These are phyloP conservation scores for Scutellospora calospora DNA, from an alignment of 371 early-diverging fungal species.

Conservation along the genomic window DNA sequence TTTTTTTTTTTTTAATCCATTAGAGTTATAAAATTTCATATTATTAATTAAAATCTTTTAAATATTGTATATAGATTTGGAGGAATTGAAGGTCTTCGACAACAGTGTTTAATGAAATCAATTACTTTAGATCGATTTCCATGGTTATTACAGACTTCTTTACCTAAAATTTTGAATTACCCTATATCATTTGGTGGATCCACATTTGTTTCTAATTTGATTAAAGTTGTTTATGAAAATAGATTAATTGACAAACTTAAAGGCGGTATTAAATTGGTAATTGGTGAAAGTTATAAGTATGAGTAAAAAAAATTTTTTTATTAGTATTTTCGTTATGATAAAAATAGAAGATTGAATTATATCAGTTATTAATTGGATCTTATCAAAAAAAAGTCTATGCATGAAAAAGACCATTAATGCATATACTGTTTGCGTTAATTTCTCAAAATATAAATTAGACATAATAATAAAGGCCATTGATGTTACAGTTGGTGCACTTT, in stretches of 20 bases:
- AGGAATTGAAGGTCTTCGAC: slow-evolving; percentile 82
- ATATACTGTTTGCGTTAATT: no score
- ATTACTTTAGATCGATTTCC: slow-evolving; percentile 79
- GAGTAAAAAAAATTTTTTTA: no score
- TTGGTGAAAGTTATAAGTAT: no score
- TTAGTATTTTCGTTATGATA: no score
- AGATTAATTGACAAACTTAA: slow-evolving; percentile 52
- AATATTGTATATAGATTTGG: slow-evolving; percentile 54
- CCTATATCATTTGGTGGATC: slow-evolving; percentile 61
- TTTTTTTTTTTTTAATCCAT: not conserved
- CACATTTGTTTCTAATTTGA: slow-evolving; percentile 56
- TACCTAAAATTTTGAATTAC: slow-evolving; percentile 74
- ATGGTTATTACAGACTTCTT: slow-evolving; percentile 70
- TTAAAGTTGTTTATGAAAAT: slow-evolving; percentile 57
- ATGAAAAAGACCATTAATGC: no score
- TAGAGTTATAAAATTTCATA: not conserved
- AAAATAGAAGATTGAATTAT: no score
- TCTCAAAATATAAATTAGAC: no score
- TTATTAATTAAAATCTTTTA: not conserved
- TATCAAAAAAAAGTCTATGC: no score
- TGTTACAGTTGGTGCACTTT: no score
- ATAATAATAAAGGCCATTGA: no score
- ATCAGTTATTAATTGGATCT: no score
- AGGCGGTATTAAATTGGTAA: slow-evolving; percentile 55
- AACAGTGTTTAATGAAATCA: slow-evolving; percentile 75